Percentiles rank a stretch among this genome's conserved stretches.
Evolutionary conservation across 202 grass and related monocot genomes (phyloP).

Genomic region (Saccharum hybrid): DNA sequence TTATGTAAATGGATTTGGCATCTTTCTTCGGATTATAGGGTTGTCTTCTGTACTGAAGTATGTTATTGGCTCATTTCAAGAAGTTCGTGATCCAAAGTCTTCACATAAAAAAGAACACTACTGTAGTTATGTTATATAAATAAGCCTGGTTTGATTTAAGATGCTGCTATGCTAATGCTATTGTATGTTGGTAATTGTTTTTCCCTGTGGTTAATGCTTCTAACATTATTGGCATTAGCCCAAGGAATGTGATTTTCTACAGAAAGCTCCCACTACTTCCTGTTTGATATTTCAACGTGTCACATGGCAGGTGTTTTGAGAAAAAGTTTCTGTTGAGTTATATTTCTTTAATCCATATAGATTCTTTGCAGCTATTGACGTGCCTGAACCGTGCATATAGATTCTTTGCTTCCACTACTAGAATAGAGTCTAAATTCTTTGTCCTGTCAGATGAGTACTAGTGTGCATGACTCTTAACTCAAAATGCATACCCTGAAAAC

Average conservation of each 20-base stretch:
- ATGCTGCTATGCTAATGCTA: conserved; percentile 20
- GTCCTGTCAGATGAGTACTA: conserved; percentile 3
- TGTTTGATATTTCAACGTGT: conserved; percentile 25
- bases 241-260: conserved; percentile 13
- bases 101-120: neutral
- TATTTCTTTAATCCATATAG: neutral
- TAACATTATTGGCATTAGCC: neutral
- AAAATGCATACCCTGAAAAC: neutral
- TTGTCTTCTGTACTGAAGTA: neutral
- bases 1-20: conserved; percentile 22
- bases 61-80: neutral
- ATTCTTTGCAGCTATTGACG: neutral
- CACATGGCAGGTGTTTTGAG: neutral
- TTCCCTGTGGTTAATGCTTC: neutral
- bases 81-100: neutral
- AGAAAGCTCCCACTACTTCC: neutral
- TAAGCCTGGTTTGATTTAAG: conserved; percentile 8
- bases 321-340: neutral
- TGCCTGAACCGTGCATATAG: too few species aligned
- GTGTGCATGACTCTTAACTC: neutral
- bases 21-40: neutral
- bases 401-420: too few species aligned
- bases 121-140: conserved; percentile 11
- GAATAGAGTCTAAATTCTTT: neutral
- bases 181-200: neutral